Percentiles rank a stretch among this genome's conserved stretches.
Conservation (phyloP, 78 protist species). For the Capsaspora owczarzaki region DNA sequence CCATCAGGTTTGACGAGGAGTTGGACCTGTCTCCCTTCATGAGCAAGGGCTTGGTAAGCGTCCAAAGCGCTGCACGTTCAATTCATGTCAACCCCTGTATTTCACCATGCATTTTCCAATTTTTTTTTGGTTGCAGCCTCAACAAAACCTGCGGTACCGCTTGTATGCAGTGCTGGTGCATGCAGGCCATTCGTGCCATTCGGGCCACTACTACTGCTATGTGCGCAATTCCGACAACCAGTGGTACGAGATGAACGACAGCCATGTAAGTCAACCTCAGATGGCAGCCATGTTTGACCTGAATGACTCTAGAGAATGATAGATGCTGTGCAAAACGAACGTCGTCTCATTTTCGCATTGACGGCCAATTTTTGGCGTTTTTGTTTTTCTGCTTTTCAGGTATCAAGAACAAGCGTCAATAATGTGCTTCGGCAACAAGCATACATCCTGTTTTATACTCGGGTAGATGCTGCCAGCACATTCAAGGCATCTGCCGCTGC, state of each 20-base stretch:
- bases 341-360: background rate
- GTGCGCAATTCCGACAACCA: slow-evolving; percentile 22
- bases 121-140: background rate
- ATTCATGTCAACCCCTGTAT: background rate
- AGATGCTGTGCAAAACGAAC: background rate
- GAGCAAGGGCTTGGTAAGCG: background rate
- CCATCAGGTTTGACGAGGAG: slow-evolving; percentile 7
- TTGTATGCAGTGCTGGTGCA: slow-evolving; percentile 82
- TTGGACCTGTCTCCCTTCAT: slow-evolving; percentile 26
- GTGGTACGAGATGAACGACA: slow-evolving; percentile 57
- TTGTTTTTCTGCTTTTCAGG: background rate
- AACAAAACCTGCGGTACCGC: slow-evolving; percentile 32
- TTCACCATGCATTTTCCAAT: background rate
- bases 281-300: background rate
- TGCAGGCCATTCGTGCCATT: slow-evolving; percentile 44
- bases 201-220: slow-evolving; percentile 83
- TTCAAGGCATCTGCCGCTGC: too few species aligned
- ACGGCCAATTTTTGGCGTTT: background rate
- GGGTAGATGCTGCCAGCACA: background rate
- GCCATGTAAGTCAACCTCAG: background rate
- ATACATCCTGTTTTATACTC: slow-evolving; percentile 48
- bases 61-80: background rate
- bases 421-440: slow-evolving; percentile 30
- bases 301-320: background rate
- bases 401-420: background rate